Base-by-base conservation (phyloP, 352 stramenopile species). In the Ophiocytium majus region DNA sequence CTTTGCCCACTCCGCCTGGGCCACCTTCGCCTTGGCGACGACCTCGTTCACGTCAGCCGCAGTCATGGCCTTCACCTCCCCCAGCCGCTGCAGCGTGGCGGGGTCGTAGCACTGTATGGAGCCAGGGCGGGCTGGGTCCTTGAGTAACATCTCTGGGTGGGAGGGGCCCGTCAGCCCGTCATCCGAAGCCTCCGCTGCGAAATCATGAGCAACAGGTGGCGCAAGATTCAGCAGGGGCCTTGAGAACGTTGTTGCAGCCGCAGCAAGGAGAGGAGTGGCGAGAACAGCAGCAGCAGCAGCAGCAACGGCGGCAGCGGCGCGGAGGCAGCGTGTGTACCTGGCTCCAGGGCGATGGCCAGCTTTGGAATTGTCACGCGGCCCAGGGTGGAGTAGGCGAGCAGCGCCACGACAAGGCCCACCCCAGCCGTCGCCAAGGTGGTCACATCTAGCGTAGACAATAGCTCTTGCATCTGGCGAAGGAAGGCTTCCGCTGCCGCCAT, bases 1-100 rank as follows among this genome's bases (percentile, higher is more conserved):
- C 14, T 90, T 87, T 9, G 88, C 85, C 94, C 94, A 97, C 82
- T 90, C 81, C 79, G 86, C 80, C 90, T 97, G 94, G 9, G 94
- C 94, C 43, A 83, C 82, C 66, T 90, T 90, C 50, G 93, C 93
- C 33, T 88, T 90, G 37, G 43, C 78, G 5, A 92, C 88, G 43
- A 92, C 83, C 33, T 91, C 89, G 33, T 91, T 76, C 0, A 97
- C 93, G 83, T 94, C 83, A 23, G 89, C 82, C 19, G 90, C 78
- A 1, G 87, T 90, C 86, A 94, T 94, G 80, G 91, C 93, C 35
- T 89, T 84, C 1, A 95, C 91, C 31, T 92, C 85, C 37, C 93
- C 93, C 1, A 97, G 57, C 50, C 50, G 84, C 81, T 90, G 80
- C 23, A 86, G 82, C 1, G 86, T 90, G 17, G 79, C 81, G 14